A percentile compares a stretch with the other conserved stretches of the same genome.
phyloP scores from a whole-genome alignment of 2,329 filamentous ascomycete genomes.

The Penicillium sp. region DNA sequence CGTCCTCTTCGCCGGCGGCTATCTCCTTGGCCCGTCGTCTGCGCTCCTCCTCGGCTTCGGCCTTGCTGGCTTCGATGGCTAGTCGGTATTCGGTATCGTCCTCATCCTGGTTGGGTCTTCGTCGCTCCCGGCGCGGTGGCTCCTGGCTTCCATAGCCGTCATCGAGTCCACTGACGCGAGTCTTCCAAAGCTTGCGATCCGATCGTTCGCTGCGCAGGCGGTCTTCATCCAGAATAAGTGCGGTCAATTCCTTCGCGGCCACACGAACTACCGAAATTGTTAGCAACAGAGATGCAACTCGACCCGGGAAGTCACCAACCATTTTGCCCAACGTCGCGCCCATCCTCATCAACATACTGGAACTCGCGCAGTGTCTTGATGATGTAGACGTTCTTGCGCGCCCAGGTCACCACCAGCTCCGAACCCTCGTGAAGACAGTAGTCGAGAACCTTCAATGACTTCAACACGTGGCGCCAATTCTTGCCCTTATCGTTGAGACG shows the following conservation, averaged over 20 bases:
- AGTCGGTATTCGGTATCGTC: conserved; percentile 83
- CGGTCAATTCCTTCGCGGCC: conserved; percentile 91
- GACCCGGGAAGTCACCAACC: conserved; percentile 54
- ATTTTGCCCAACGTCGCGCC: conserved; percentile 91
- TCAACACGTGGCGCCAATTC: conserved; percentile 98
- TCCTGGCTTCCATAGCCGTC: conserved; percentile 56
- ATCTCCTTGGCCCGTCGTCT: conserved; percentile 60
- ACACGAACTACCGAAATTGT: conserved; percentile 65
- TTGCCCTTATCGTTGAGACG: conserved; percentile 98
- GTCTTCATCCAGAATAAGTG: conserved; percentile 89
- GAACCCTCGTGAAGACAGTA: conserved; percentile 98
- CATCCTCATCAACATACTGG: conserved; percentile 92
- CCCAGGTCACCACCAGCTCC: conserved; percentile 95
- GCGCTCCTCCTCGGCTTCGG: conserved; percentile 85
- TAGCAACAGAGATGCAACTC: conserved; percentile 1
- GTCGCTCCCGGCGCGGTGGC: conserved; percentile 43
- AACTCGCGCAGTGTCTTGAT: conserved; percentile 98
- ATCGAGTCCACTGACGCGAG: conserved; percentile 86
- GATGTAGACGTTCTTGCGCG: conserved; percentile 95
- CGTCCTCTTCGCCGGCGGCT: conserved; percentile 68
- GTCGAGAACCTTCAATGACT: conserved; percentile 94
- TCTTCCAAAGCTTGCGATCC: conserved; percentile 94
- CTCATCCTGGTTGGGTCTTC: conserved; percentile 61
- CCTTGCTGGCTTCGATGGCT: conserved; percentile 90
- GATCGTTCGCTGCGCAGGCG: conserved; percentile 81